Base-by-base conservation (phyloP, 805 yeast genomes). In the Kockiozyma suomiensis region DNA sequence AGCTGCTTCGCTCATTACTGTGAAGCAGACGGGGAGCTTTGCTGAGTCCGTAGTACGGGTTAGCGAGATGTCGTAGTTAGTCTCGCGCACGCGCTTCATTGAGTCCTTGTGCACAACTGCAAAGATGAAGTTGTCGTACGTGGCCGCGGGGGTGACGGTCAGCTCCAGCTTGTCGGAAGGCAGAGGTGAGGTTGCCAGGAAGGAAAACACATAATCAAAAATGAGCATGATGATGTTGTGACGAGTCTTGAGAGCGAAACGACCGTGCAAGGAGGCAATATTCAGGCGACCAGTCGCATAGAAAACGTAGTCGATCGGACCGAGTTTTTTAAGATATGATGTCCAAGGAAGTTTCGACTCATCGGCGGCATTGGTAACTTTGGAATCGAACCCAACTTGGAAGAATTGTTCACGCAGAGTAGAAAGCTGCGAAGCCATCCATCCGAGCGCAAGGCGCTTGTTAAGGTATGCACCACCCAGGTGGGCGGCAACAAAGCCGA, bases 261-360 rank as follows among this genome's bases (percentile, higher is more conserved):
- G 83, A 49, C 86, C 79, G 58, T 81, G 76, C 59, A 91, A 75
- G 57, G 82, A 79, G 61, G 84, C 84, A 62, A 94, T 81, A 73
- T 90, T 86, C 60, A 83, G 77, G 74, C 99, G 85, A 63, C 99
- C 99, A 58, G 96, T 82, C 45, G 97, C 96, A 72, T 90, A 94
- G 38, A 88, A 78, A 10, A 80, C 75, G 73, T 75, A 90, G 61
- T 79, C 77, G 68, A 86, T 85, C 26, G 85, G 76, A 50, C 84
- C 81, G 70, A 87, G 96, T 72, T 82, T 80, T 66, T 85, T 78
- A 64, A 79, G 41, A 32, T 42, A 48, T 33, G 46, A 25, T 28
- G 40, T 13, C 35, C 21, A 17, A 12, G 58, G 78, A 68, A 83
- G 74, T 58, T 78, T 72, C 23, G 74, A 76, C 19, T 54, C 48